Evolutionary conservation across 192 early-diverging fungal genomes (phyloP), one percentile per base, ranked within the genome.

Genomic region (Backusella morwellensis): DNA sequence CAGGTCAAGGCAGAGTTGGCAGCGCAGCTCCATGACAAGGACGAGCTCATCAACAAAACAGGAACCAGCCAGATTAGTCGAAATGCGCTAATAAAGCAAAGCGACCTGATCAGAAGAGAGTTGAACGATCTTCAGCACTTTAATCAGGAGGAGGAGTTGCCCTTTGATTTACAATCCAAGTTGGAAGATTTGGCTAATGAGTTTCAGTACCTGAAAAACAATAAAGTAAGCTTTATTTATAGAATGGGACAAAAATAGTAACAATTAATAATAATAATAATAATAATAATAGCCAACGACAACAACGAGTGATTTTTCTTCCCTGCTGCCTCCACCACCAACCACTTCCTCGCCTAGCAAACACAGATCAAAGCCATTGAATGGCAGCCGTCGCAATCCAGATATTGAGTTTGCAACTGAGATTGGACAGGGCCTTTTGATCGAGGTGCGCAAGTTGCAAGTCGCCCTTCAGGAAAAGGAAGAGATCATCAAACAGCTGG

Each of bases 341-440:
- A 56, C 41, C 6, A 66, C 59, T n/a, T 70, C 67, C 0, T 66
- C 71, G 19, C 80, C 80, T 0, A 75, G 66, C 36, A 77, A 77
- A 36, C 80, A 76, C 29, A 29, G 72, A 66, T 73, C 76, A 19
- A 77, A 77, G 42, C 42, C 76, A 70, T 69, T 68, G 32, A 69
- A 44, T 21, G 66, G 47, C 32, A 71, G 54, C 29, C 41, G 76
- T 35, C 42, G 44, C n/a, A 70, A 84, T 40, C 73, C 63, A 26
- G 82, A 86, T 72, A 82, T 86, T 40, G 80, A 80, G 34, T 80
- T 86, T 67, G 85, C 85, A 8, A 80, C 81, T 40, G 83, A 84
- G 54, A 84, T 86, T 69, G 85, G 81, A 6, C 83, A 86, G 47
- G 79, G 81, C 23, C 66, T 86, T 34, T 72, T 86, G 11, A 73